Evolutionary conservation across 2,329 filamentous ascomycete species (phyloP), one percentile per base, ranked within the genome.

Genomic region (Xylaria sp.): DNA sequence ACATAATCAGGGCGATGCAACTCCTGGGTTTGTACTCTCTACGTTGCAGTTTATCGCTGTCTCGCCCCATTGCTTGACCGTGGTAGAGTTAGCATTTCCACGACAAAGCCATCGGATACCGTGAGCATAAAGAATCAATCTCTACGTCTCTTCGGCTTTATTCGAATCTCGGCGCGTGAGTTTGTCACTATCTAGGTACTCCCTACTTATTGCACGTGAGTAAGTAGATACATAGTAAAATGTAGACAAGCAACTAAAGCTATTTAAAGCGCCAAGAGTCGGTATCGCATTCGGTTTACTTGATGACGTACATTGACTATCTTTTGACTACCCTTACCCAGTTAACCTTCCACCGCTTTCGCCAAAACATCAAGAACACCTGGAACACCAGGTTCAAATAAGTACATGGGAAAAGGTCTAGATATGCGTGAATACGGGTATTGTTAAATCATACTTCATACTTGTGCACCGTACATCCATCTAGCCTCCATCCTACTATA

Each of bases 231-330:
- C n/a, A n/a, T n/a, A n/a, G n/a, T n/a, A n/a, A n/a, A n/a, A n/a
- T n/a, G n/a, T 44, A 44, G n/a, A 22, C 22, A 20, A 44, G 17
- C 20, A 44, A 31, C 47, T 36, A 27, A 5, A 36, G 29, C 31
- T 44, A n/a, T n/a, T n/a, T n/a, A n/a, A 42, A 36, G 20, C 55
- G 38, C 39, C n/a, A 56, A 47, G 36, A 20, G 9, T 66, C 63
- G 63, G 63, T 62, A 36, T 66, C 63, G 63, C 59, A 39, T 58
- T 66, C 63, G 63, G 36, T 25, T 22, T 20, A 17, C 39, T 50
- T 7, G 17, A n/a, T 20, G 42, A 45, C 9, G 42, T 22, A 22
- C 20, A 20, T 42, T 15, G 15, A 45, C 42, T 10, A 11, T 22
- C n/a, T 36, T 22, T 13, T 56, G n/a, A 44, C 10, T 44, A 56